A percentile compares a stretch with the other conserved stretches of the same genome.
phyloP scores from a whole-genome alignment of 140 eudicot genomes.

The Stevia rebaudiana region DNA sequence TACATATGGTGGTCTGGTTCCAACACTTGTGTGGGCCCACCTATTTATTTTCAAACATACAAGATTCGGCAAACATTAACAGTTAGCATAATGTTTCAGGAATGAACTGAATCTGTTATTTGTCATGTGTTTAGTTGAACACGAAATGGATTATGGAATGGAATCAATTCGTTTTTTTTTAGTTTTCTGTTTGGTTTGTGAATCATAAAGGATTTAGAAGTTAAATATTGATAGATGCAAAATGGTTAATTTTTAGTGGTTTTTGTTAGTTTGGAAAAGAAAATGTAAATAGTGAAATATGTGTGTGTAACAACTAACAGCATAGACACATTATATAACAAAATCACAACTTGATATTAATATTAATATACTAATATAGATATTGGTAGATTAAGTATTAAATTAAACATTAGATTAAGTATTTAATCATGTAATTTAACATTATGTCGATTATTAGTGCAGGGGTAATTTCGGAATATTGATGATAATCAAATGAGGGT shows the following conservation, averaged over 20 bases:
- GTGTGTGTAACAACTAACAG: too few relatives aligned
- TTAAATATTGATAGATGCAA: background rate
- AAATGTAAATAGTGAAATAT: background rate
- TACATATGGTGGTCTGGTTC: slow-evolving; percentile 43
- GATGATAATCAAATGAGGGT: too few relatives aligned
- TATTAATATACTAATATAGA: background rate
- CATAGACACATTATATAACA: background rate
- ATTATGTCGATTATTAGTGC: too few relatives aligned
- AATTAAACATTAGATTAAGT: too few relatives aligned
- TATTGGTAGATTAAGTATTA: too few relatives aligned
- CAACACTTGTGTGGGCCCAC: slow-evolving; percentile 49
- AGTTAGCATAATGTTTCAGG: background rate
- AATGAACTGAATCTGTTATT: background rate
- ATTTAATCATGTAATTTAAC: too few relatives aligned
- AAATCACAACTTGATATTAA: background rate
- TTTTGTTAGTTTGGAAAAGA: background rate
- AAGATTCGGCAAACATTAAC: slow-evolving; percentile 6
- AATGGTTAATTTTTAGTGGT: background rate
- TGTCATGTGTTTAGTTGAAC: background rate
- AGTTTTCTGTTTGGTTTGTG: background rate
- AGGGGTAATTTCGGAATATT: too few relatives aligned
- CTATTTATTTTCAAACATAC: slow-evolving; percentile 22
- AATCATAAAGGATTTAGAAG: too few relatives aligned
- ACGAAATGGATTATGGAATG: background rate
- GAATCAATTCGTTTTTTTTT: background rate